Conservation (phyloP, 345 rosid species). For the Orychophragmus violaceus region DNA sequence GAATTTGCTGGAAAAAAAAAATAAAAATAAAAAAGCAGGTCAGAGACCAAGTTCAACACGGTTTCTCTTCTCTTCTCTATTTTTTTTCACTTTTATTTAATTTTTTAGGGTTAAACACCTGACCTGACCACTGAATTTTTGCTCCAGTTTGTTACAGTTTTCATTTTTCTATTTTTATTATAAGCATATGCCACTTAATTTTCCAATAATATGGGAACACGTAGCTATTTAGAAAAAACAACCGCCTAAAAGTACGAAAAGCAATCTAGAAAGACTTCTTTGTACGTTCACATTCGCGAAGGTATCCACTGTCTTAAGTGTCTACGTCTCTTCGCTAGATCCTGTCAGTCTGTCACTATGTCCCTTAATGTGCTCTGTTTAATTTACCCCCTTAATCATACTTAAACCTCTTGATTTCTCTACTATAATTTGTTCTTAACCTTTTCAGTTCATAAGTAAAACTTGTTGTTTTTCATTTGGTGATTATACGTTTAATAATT, state of each 20-base stretch:
- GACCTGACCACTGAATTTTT: conserved; percentile 15
- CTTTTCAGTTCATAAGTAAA: not conserved
- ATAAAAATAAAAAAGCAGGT: conserved; percentile 16
- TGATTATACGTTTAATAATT: not conserved
- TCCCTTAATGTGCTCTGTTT: not conserved
- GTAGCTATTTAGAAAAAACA: not conserved
- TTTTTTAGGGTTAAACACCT: conserved; percentile 3
- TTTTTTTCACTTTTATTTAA: not conserved
- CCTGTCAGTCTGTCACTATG: not conserved
- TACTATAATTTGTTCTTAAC: not conserved
- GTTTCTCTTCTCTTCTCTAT: conserved; percentile 19
- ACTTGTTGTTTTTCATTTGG: not conserved
- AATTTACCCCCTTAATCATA: not conserved
- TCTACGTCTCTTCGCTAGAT: not conserved
- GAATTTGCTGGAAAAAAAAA: not conserved
- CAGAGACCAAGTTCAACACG: conserved; percentile 35
- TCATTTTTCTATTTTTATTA: not conserved
- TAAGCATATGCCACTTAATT: conserved; percentile 21
- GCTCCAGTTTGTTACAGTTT: conserved; percentile 24
- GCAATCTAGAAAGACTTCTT: not conserved
- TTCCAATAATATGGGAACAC: conserved; percentile 14
- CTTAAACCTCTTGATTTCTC: not conserved
- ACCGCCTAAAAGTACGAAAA: conserved; percentile 21
- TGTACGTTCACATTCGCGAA: conserved; percentile 11
- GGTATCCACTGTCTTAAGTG: conserved; percentile 9